Conservation (phyloP, 2,329 filamentous ascomycete genomes). For the Epichloe bromicola region DNA sequence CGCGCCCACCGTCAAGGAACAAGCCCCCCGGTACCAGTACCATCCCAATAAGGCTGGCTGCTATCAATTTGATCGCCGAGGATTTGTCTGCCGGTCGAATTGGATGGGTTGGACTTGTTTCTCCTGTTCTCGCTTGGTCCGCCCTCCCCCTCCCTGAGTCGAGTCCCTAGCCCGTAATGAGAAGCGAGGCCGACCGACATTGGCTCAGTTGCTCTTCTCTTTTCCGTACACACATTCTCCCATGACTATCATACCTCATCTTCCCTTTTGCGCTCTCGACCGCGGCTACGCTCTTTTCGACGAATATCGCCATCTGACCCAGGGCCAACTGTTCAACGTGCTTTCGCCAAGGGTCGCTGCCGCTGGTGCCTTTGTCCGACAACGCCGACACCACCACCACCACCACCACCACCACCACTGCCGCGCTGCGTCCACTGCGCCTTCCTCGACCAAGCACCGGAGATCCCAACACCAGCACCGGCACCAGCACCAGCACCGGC, state of each 20-base stretch:
- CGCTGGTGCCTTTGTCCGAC: constrained; percentile 26
- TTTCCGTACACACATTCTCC: constrained; percentile 12
- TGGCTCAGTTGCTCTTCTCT: constrained; percentile 12
- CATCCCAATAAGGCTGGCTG: not conserved
- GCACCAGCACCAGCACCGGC: constrained; percentile 7
- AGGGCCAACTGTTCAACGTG: constrained; percentile 25
- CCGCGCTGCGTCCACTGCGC: constrained; percentile 21
- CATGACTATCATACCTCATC: constrained; percentile 34
- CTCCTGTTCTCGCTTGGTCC: not conserved
- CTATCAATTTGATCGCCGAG: not conserved
- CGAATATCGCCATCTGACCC: constrained; percentile 29
- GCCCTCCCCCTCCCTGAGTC: not conserved
- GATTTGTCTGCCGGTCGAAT: not conserved
- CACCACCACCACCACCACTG: not conserved
- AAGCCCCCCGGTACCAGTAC: not conserved
- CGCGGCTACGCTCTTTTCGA: constrained; percentile 32
- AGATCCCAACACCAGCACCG: constrained; percentile 4
- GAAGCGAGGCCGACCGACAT: constrained; percentile 3
- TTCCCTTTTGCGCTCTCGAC: constrained; percentile 34
- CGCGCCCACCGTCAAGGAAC: not conserved
- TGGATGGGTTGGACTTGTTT: not conserved
- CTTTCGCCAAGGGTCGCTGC: constrained; percentile 29
- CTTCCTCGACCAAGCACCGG: constrained; percentile 24
- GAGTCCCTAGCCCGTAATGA: not conserved
- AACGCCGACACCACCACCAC: constrained; percentile 17